phyloP scores from a whole-genome alignment of 1,284 basidiomycete genomes.

The Apiotrichum siamense region DNA sequence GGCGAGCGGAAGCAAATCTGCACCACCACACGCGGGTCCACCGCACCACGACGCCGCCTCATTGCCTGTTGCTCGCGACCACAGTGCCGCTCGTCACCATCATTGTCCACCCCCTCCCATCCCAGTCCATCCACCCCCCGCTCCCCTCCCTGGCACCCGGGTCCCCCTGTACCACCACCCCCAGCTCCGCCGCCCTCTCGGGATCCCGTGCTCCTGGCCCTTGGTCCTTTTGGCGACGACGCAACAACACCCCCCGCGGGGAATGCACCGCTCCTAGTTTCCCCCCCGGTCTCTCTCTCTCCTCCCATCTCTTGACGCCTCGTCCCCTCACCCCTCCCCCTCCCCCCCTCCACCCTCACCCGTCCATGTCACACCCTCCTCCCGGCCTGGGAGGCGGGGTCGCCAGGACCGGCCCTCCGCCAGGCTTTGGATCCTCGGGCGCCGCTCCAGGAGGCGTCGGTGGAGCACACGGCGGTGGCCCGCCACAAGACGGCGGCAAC shows the following conservation, averaged over 20 bases:
- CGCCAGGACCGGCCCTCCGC: slow-evolving; percentile 43
- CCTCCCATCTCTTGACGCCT: background rate
- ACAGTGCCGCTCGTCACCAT: no score
- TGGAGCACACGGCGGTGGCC: slow-evolving; percentile 3
- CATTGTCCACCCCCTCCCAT: background rate
- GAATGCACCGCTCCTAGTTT: slow-evolving; percentile 12
- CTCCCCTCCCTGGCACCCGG: background rate
- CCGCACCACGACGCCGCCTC: no score
- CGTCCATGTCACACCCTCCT: slow-evolving; percentile 39
- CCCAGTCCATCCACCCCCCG: slow-evolving; percentile 1
- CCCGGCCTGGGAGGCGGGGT: slow-evolving; percentile 45
- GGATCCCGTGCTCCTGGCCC: no score
- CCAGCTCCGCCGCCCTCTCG: no score
- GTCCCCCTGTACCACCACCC: background rate
- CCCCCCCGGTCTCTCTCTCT: background rate
- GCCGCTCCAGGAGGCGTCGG: background rate
- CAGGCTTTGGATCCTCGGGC: slow-evolving; percentile 33
- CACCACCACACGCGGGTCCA: no score
- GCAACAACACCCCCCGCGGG: slow-evolving; percentile 6
- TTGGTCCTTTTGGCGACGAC: no score
- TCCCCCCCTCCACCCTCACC: slow-evolving; percentile 4
- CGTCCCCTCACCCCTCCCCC: background rate
- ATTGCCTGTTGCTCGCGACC: no score
- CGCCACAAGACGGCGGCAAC: background rate
- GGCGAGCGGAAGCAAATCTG: no score